Conservation (phyloP, 306 rosid genomes). For the Coriaria nepalensis region DNA sequence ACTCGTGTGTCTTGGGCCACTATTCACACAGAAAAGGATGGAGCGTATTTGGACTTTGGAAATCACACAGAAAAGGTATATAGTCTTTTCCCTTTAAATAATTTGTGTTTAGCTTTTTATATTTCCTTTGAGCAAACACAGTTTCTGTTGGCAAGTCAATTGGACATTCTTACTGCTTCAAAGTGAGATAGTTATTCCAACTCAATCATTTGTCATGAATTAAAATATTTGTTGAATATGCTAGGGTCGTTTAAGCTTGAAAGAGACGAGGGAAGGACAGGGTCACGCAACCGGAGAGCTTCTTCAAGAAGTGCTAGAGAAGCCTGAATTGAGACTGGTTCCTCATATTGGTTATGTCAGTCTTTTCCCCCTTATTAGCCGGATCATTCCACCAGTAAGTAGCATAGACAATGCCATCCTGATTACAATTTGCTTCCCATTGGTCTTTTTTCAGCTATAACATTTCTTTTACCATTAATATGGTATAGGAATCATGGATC, state of each 20-base stretch:
- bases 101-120: no score
- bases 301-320: conserved; percentile 47
- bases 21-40: no score
- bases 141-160: no score
- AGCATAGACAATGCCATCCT: not conserved
- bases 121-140: no score
- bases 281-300: conserved; percentile 45
- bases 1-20: no score
- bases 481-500: conserved; percentile 62
- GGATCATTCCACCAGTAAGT: conserved; percentile 69
- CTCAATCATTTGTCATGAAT: no score
- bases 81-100: not conserved
- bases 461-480: conserved; percentile 1
- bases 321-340: conserved; percentile 60
- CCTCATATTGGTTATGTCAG: conserved; percentile 83
- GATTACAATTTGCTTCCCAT: not conserved
- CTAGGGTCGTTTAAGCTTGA: conserved; percentile 76
- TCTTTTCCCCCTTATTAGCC: conserved; percentile 41
- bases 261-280: conserved; percentile 33
- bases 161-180: no score
- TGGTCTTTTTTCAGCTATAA: not conserved
- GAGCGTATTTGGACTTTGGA: conserved; percentile 86
- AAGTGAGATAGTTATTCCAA: no score
- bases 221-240: conserved; percentile 5
- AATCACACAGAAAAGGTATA: conserved; percentile 94